Evolutionary conservation across 2,329 filamentous ascomycete genomes (phyloP).

Genomic region (Grosmannia serpens): DNA sequence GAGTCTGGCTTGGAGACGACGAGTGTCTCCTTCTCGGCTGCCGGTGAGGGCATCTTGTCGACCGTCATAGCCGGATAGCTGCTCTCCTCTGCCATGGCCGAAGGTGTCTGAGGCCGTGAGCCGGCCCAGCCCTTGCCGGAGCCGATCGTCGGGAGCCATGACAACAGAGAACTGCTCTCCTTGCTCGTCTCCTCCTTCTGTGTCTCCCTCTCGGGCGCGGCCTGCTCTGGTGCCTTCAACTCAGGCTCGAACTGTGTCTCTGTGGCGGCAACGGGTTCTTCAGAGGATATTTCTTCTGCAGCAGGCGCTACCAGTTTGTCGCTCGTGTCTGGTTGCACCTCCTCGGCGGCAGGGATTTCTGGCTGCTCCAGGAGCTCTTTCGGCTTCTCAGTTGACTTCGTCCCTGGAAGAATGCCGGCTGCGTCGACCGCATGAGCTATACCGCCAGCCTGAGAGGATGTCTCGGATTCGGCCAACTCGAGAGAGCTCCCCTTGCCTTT

Average conservation of each 20-base stretch:
- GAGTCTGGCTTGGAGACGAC: not conserved
- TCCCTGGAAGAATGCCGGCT: not conserved
- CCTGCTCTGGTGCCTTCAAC: not conserved
- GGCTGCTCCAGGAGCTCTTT: not conserved
- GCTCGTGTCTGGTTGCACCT: not conserved
- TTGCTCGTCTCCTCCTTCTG: not conserved
- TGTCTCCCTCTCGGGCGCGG: not conserved
- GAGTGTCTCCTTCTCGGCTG: not conserved
- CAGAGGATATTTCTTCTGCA: not conserved
- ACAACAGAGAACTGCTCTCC: not conserved
- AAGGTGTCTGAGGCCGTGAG: not conserved
- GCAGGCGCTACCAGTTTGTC: not conserved
- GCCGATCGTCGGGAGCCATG: not conserved
- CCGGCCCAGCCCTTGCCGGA: not conserved
- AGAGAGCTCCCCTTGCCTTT: not conserved
- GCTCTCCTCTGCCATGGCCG: not conserved
- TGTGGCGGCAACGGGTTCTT: not conserved
- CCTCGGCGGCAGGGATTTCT: not conserved
- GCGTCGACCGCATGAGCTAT: not conserved
- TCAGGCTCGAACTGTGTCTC: not conserved
- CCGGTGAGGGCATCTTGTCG: not conserved
- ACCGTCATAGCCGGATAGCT: not conserved
- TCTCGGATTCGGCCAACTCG: not conserved
- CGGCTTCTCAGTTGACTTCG: not conserved
- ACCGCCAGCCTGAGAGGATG: not conserved